phyloP scores from a whole-genome alignment of 192 early-diverging fungal species.

The Coemansia reversa region DNA sequence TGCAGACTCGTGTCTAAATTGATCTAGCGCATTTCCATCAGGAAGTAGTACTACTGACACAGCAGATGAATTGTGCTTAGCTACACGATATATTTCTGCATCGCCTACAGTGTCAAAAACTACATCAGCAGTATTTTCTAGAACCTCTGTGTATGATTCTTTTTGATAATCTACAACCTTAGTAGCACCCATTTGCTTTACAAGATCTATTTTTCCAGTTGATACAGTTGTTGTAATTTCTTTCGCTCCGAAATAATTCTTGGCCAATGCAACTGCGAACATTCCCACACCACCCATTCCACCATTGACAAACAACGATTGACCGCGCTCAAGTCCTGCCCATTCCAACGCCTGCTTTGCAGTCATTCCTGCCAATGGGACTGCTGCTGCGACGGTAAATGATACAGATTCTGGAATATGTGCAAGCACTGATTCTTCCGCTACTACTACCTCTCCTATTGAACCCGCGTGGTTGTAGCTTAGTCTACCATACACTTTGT shows the following conservation, averaged over 20 bases:
- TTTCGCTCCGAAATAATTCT: slow-evolving; percentile 43
- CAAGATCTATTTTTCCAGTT: slow-evolving; percentile 43
- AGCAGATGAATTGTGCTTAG: slow-evolving; percentile 13
- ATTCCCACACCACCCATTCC: slow-evolving; percentile 60
- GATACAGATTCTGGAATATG: slow-evolving; percentile 30
- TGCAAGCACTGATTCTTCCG: slow-evolving; percentile 28
- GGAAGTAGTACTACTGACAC: slow-evolving; percentile 41
- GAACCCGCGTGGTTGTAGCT: slow-evolving; percentile 19
- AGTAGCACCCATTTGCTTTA: slow-evolving; percentile 51
- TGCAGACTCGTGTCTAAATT: slow-evolving; percentile 7
- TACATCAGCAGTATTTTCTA: slow-evolving; percentile 39
- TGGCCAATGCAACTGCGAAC: slow-evolving; percentile 54
- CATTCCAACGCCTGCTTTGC: slow-evolving; percentile 51
- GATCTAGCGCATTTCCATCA: slow-evolving; percentile 18
- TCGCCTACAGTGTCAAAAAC: slow-evolving; percentile 52
- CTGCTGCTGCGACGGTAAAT: slow-evolving; percentile 49
- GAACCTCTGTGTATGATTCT: slow-evolving; percentile 21
- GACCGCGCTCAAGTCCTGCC: slow-evolving; percentile 15
- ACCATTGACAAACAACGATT: slow-evolving; percentile 54
- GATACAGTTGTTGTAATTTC: slow-evolving; percentile 58
- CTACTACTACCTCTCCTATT: slow-evolving; percentile 36
- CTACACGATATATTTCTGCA: slow-evolving; percentile 21
- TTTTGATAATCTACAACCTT: slow-evolving; percentile 56
- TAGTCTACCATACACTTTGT: slow-evolving; percentile 51
- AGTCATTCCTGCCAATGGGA: slow-evolving; percentile 58